Conservation (phyloP, 1,139 yeast genomes). For the Yamadazyma pseudoaaseri region DNA sequence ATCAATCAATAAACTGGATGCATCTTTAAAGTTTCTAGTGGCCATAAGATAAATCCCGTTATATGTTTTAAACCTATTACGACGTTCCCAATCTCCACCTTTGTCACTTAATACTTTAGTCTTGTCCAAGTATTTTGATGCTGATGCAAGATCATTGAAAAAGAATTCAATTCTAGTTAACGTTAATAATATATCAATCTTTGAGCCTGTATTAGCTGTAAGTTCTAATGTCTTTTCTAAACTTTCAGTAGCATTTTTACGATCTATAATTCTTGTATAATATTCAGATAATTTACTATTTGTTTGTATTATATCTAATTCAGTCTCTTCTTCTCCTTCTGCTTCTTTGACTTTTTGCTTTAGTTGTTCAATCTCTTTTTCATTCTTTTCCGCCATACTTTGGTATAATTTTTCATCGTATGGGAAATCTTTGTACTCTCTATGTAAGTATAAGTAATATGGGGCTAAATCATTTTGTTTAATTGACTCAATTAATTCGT, state of each 20-base stretch:
- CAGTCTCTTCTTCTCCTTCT: slow-evolving; percentile 88
- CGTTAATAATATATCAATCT: slow-evolving; percentile 81
- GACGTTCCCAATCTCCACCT: slow-evolving; percentile 99
- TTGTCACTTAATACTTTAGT: slow-evolving; percentile 77
- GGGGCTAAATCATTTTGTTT: slow-evolving; percentile 72
- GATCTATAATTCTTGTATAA: slow-evolving; percentile 82
- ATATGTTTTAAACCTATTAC: slow-evolving; percentile 91
- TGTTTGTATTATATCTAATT: slow-evolving; percentile 73
- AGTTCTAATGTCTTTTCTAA: slow-evolving; percentile 74
- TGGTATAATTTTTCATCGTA: slow-evolving; percentile 64
- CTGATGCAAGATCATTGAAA: slow-evolving; percentile 71
- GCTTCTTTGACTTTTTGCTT: slow-evolving; percentile 68
- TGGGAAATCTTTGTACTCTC: slow-evolving; percentile 44
- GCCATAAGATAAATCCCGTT: slow-evolving; percentile 81
- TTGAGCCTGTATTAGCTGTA: slow-evolving; percentile 84
- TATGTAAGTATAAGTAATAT: slow-evolving; percentile 69
- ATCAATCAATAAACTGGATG: slow-evolving; percentile 79
- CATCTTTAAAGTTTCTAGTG: slow-evolving; percentile 81
- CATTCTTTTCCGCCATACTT: slow-evolving; percentile 52
- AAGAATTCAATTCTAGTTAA: slow-evolving; percentile 86
- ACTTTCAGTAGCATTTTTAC: slow-evolving; percentile 67
- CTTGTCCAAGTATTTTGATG: slow-evolving; percentile 72
- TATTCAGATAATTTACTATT: slow-evolving; percentile 85
- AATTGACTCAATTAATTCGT: slow-evolving; percentile 53
- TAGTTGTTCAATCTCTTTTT: slow-evolving; percentile 52